A percentile compares a stretch with the other conserved stretches of the same genome.
phyloP scores from a whole-genome alignment of 495 filamentous ascomycete species.

The Thermothielavioides terrestris region DNA sequence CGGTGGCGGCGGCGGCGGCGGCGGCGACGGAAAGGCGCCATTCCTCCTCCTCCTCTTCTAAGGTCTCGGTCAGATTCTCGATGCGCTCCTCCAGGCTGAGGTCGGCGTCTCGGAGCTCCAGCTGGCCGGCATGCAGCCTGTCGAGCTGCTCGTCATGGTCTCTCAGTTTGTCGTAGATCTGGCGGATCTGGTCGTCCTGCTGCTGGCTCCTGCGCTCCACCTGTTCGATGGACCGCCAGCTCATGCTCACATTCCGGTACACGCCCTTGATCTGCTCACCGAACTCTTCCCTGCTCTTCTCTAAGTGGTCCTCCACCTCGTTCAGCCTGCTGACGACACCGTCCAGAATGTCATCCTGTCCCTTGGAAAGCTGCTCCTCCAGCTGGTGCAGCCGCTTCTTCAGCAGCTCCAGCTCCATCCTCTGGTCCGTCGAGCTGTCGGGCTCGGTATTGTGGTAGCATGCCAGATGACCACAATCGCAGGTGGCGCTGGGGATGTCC shows the following conservation, averaged over 20 bases:
- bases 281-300: conserved; percentile 41
- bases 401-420: conserved; percentile 40
- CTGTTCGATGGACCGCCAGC: conserved; percentile 42
- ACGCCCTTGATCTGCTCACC: conserved; percentile 41
- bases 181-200: conserved; percentile 38
- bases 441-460: conserved; percentile 43
- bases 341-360: conserved; percentile 34
- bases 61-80: conserved; percentile 37
- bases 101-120: conserved; percentile 44
- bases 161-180: conserved; percentile 36
- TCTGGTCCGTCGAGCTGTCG: conserved; percentile 29
- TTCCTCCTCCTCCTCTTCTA: conserved; percentile 27
- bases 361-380: conserved; percentile 39
- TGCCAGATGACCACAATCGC: conserved; percentile 48
- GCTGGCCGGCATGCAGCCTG: conserved; percentile 33
- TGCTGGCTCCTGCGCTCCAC: conserved; percentile 34
- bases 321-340: conserved; percentile 37
- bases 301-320: conserved; percentile 43
- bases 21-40: conserved; percentile 1
- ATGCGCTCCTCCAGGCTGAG: conserved; percentile 45
- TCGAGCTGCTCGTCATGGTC: conserved; percentile 34
- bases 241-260: conserved; percentile 43
- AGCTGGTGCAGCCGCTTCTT: conserved; percentile 38
- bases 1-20: conserved; percentile 1
- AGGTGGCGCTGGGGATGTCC: conserved; percentile 41